Conservation (phyloP, 202 grass and related monocot genomes). For the Carex arenaria region DNA sequence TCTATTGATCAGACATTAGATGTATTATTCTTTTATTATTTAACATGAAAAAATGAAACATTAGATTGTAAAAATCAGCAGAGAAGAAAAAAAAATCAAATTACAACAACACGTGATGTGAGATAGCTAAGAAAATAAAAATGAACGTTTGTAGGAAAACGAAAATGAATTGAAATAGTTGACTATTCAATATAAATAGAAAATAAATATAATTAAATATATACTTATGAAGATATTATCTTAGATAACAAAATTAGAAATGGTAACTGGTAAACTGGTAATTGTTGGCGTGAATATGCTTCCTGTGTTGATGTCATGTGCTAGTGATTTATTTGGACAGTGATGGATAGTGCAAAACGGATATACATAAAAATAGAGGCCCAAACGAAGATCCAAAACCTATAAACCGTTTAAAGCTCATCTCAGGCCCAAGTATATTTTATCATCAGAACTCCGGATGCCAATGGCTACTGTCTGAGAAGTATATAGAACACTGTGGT, state of each 20-base stretch:
- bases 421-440: neutral
- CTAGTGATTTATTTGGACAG: neutral
- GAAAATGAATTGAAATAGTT: neutral
- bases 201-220: neutral
- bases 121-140: too few species aligned
- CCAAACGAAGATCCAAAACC: neutral
- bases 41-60: too few species aligned
- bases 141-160: neutral
- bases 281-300: neutral
- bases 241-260: too few species aligned
- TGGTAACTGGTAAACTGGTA: neutral
- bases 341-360: neutral
- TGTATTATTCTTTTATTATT: too few species aligned
- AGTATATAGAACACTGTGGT: neutral
- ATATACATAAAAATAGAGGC: neutral
- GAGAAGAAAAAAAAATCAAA: too few species aligned
- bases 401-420: neutral
- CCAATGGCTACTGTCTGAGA: neutral
- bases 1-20: too few species aligned
- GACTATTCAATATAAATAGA: neutral
- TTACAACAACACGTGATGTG: too few species aligned
- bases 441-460: too few species aligned
- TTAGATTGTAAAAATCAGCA: too few species aligned
- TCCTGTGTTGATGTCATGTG: neutral
- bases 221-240: neutral